phyloP scores from a whole-genome alignment of 225 moss, liverwort and hornwort genomes.

The Bryum argenteum region DNA sequence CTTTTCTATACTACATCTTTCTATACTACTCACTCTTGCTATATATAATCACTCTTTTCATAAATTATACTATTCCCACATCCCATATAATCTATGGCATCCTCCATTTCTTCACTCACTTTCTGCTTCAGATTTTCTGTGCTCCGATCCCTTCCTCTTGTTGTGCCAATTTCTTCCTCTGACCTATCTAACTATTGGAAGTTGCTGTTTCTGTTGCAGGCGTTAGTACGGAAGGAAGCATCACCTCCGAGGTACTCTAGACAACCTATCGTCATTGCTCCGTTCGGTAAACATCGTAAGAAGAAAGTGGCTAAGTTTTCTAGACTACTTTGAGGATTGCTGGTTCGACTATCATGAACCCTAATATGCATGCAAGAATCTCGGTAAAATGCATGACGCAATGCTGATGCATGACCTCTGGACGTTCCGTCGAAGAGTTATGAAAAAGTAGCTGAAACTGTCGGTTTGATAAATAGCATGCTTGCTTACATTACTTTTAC shows the following conservation, averaged over 20 bases:
- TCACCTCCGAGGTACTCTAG: background rate
- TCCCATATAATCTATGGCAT: too few relatives aligned
- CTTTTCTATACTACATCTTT: too few relatives aligned
- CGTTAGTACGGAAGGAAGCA: background rate
- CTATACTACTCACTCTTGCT: too few relatives aligned
- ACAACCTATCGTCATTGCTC: background rate
- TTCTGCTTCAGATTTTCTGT: too few relatives aligned
- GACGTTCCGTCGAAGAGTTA: background rate
- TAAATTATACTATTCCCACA: too few relatives aligned
- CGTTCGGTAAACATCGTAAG: background rate
- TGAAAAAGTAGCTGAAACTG: background rate
- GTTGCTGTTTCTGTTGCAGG: too few relatives aligned
- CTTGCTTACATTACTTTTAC: constrained; percentile 7
- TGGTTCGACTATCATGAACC: constrained; percentile 7
- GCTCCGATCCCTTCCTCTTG: too few relatives aligned
- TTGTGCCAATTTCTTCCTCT: too few relatives aligned
- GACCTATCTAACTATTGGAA: too few relatives aligned
- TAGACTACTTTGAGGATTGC: background rate
- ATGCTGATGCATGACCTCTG: constrained; percentile 8
- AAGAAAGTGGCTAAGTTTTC: background rate
- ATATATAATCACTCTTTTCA: too few relatives aligned
- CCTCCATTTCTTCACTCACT: too few relatives aligned
- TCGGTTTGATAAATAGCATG: background rate
- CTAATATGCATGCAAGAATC: constrained; percentile 11
- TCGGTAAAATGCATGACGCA: background rate